Percentiles rank a stretch among this genome's conserved stretches.
phyloP scores from a whole-genome alignment of 371 early-diverging fungal species.

The Nematocida sp. region DNA sequence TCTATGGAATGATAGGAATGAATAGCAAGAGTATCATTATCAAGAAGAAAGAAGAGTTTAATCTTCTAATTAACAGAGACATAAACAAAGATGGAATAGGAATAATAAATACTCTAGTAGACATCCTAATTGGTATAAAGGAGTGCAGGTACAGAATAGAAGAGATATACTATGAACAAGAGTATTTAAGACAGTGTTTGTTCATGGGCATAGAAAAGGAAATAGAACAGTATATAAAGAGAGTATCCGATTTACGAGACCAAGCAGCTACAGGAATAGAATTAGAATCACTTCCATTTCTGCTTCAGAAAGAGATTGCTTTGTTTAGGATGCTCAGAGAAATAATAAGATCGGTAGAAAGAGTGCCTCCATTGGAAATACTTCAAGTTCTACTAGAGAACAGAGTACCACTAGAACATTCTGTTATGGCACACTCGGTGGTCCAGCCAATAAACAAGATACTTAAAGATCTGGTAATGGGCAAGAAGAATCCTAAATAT shows the following conservation, averaged over 20 bases:
- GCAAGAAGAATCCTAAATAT: neutral
- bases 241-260: neutral
- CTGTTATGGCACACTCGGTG: neutral
- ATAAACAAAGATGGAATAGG: slow-evolving; percentile 1
- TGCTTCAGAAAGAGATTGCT: slow-evolving; percentile 40
- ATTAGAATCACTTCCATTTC: slow-evolving; percentile 17
- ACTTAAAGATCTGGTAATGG: slow-evolving; percentile 1
- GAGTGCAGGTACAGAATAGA: slow-evolving; percentile 40
- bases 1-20: slow-evolving; percentile 15
- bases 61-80: neutral
- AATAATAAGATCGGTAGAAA: neutral
- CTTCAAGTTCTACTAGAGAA: neutral
- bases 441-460: slow-evolving; percentile 9
- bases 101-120: slow-evolving; percentile 3
- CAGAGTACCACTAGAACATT: neutral
- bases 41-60: neutral
- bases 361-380: neutral
- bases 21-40: slow-evolving; percentile 4
- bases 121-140: slow-evolving; percentile 14
- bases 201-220: slow-evolving; percentile 39
- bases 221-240: neutral
- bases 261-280: neutral
- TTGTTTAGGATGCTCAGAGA: neutral
- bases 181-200: slow-evolving; percentile 1
- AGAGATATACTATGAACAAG: slow-evolving; percentile 18